Evolutionary conservation across 306 rosid genomes (phyloP).

Genomic region (Vigna nakashimae): DNA sequence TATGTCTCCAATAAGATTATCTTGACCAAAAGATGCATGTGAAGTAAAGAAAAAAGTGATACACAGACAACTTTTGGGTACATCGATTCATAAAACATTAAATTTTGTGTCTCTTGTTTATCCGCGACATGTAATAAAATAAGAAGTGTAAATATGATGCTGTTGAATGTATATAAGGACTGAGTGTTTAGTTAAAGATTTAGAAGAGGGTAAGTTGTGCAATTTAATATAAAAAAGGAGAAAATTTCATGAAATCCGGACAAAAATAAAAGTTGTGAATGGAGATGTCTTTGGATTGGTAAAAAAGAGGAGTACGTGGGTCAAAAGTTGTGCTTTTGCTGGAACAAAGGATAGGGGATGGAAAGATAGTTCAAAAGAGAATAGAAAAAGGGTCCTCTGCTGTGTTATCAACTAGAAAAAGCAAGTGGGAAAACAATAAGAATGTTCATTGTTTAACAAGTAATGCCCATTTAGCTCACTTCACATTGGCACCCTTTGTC

Average conservation of each 20-base stretch:
- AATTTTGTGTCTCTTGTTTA: too few species aligned
- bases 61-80: too few species aligned
- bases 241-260: conserved; percentile 10
- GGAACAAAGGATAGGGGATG: conserved; percentile 50
- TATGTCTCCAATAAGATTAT: neutral
- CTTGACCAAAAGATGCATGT: neutral
- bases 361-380: conserved; percentile 43
- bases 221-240: neutral
- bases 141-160: neutral
- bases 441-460: conserved; percentile 43
- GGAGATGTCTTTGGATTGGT: conserved; percentile 39
- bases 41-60: neutral
- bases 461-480: conserved; percentile 14
- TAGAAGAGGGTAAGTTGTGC: too few species aligned
- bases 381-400: conserved; percentile 36
- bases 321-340: conserved; percentile 53
- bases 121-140: neutral
- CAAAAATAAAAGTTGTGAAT: conserved; percentile 13
- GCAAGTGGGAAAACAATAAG: conserved; percentile 58
- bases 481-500: conserved; percentile 20
- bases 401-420: conserved; percentile 47
- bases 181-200: neutral
- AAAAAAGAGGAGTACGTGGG: conserved; percentile 38
- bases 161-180: neutral
- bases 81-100: too few species aligned